A percentile compares a stretch with the other conserved stretches of the same genome.
Conservation (phyloP, 2,329 filamentous ascomycete species). For the Aspergillus sojae region DNA sequence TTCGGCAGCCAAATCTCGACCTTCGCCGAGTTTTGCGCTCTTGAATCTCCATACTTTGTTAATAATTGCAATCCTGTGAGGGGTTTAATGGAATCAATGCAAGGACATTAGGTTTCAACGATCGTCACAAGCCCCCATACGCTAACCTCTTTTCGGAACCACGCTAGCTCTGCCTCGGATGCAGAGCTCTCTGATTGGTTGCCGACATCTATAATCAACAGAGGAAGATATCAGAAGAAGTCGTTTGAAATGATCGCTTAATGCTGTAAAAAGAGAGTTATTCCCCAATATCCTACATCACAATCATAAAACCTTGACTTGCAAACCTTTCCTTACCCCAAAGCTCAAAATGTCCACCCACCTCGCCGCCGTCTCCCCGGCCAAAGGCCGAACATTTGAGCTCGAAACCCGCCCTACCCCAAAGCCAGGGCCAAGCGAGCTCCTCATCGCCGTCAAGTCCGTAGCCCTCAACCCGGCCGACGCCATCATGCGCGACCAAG, state of each 20-base stretch:
- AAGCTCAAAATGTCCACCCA: constrained; percentile 38
- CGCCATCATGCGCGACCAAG: constrained; percentile 44
- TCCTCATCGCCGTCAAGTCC: constrained; percentile 53
- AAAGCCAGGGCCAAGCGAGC: constrained; percentile 49
- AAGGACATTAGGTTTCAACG: too few relatives aligned
- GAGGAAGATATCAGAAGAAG: too few relatives aligned
- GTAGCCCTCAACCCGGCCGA: constrained; percentile 56
- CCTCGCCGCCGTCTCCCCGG: constrained; percentile 42
- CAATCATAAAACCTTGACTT: neutral
- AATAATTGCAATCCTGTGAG: constrained; percentile 3
- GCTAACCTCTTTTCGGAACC: constrained; percentile 18
- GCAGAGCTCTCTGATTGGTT: constrained; percentile 26
- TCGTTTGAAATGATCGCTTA: too few relatives aligned
- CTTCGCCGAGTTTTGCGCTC: constrained; percentile 26
- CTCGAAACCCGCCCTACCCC: constrained; percentile 46
- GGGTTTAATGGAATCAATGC: neutral
- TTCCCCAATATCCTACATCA: neutral
- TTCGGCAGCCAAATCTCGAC: constrained; percentile 53
- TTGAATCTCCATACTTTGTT: neutral
- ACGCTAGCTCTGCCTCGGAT: constrained; percentile 26
- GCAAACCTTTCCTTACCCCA: neutral
- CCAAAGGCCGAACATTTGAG: constrained; percentile 42
- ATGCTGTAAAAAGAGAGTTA: too few relatives aligned
- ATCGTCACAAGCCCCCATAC: neutral
- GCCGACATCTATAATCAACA: neutral